phyloP scores from a whole-genome alignment of 1,284 basidiomycete species.

The Coniophora puteana region DNA sequence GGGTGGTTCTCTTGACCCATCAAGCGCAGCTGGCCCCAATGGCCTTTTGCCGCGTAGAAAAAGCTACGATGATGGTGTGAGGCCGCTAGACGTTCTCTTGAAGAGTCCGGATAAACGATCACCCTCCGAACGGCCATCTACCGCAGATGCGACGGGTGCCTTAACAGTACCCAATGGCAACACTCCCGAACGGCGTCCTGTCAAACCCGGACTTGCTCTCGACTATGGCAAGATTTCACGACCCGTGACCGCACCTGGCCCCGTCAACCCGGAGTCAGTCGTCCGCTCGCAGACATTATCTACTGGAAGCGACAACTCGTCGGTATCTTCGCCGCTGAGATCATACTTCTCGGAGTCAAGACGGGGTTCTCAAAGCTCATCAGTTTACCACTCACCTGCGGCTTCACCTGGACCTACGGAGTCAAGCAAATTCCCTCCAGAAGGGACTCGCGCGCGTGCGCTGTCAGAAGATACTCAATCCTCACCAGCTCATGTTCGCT shows the following conservation, averaged over 20 bases:
- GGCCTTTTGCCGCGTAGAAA: conserved; percentile 38
- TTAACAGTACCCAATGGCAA: conserved; percentile 23
- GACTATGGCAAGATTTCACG: conserved; percentile 25
- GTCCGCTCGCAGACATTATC: conserved; percentile 30
- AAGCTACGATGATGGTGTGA: conserved; percentile 58
- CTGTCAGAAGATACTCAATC: conserved; percentile 19
- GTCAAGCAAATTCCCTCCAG: conserved; percentile 15
- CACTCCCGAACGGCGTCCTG: conserved; percentile 36
- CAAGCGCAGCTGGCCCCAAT: conserved; percentile 4
- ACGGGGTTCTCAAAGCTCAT: conserved; percentile 20
- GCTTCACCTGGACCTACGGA: conserved; percentile 26
- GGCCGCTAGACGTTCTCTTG: conserved; percentile 46
- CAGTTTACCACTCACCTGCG: conserved; percentile 27
- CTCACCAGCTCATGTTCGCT: conserved; percentile 9
- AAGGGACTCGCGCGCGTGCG: conserved; percentile 19
- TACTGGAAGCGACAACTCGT: conserved; percentile 15
- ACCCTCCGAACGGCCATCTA: no score
- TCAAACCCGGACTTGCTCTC: conserved; percentile 36
- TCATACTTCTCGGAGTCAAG: conserved; percentile 15
- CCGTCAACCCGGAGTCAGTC: conserved; percentile 32
- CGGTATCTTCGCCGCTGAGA: conserved; percentile 13
- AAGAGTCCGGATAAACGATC: no score
- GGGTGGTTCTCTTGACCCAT: conserved; percentile 17
- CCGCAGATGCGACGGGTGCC: conserved; percentile 10
- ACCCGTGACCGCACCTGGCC: conserved; percentile 24